Evolutionary conservation across 345 rosid species (phyloP), one percentile per base, ranked within the genome.

Genomic region (Rhizophora apiculata): DNA sequence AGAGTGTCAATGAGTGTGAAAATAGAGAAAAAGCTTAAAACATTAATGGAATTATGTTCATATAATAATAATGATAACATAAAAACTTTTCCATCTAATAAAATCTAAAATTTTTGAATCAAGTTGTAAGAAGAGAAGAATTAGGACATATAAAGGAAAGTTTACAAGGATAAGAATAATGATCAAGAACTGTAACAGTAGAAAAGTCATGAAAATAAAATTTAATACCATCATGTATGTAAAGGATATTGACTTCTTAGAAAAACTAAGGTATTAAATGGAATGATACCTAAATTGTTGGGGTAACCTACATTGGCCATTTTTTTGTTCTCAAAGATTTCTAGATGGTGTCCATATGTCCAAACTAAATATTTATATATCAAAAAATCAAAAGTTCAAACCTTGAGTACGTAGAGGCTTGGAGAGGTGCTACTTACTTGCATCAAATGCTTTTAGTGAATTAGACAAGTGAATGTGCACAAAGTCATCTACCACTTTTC

Each of bases 401-500:
- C 88, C 91, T 62, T 69, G 82, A 34, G 75, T 86, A 3, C 86
- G 84, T 51, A 76, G 83, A 18, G 84, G 85, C 81, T 85, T 85
- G 5, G 83, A 71, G 52, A 78, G 79, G 43, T 70, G 82, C 46
- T 81, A 84, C 62, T 82, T 83, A 51, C 74, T 54, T 20, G 76
- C 72, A 56, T 58, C 65, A 51, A 81, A 61, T 19, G 87, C 79
- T 76, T 77, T 88, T 34, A 97, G 92, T 56, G 96, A 82, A 64
- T 91, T 97, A 0, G 96, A 86, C 57, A 89, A 80, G 72, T 94
- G 96, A 80, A 87, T 79, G 74, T 88, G 83, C 26, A 95, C 97
- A 72, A 77, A 89, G 63, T 94, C 95, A 69, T 89, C 95, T 52
- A 91, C 93, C 62, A 91, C 83, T 76, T 94, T 91, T 73, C 87